These are phyloP conservation scores for Pythium chondricola DNA, from an alignment of 352 stramenopile genomes.

Conservation along the genomic window DNA sequence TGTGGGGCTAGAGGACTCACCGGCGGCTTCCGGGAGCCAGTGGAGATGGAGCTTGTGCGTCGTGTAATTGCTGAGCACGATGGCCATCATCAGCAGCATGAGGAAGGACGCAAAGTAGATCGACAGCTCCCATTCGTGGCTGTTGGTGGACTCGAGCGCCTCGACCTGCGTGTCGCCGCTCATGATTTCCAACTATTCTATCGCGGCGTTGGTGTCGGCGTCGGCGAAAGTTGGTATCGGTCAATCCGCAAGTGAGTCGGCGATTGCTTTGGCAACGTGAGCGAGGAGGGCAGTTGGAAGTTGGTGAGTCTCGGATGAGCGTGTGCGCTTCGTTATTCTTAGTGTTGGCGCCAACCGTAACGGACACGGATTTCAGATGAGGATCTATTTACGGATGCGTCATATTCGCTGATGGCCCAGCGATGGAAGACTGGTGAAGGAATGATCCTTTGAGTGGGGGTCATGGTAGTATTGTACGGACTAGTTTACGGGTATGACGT, in stretches of 20 bases:
- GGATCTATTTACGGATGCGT: too few species aligned
- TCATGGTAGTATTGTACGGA: background rate
- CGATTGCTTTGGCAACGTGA: too few species aligned
- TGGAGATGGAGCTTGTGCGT: conserved; percentile 70
- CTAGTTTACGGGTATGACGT: background rate
- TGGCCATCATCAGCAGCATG: conserved; percentile 65
- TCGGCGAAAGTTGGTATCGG: too few species aligned
- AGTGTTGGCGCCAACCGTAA: too few species aligned
- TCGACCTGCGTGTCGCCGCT: conserved; percentile 28
- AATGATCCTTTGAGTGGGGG: background rate
- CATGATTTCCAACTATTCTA: conserved; percentile 8
- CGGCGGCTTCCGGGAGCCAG: conserved; percentile 63
- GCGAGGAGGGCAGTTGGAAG: too few species aligned
- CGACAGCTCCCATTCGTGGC: conserved; percentile 69
- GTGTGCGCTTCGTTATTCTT: too few species aligned
- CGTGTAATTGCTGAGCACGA: conserved; percentile 76
- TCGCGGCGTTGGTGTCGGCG: background rate
- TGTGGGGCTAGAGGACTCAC: conserved; percentile 7
- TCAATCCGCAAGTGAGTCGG: too few species aligned
- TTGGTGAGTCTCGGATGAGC: too few species aligned
- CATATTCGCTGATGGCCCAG: too few species aligned
- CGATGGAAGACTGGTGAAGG: too few species aligned
- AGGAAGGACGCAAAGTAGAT: conserved; percentile 76
- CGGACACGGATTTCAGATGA: too few species aligned
- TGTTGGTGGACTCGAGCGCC: conserved; percentile 41